A percentile compares a stretch with the other conserved stretches of the same genome.
Evolutionary conservation across 129 eudicot genomes (phyloP).

Genomic region (Centrapalus pauciflorus): DNA sequence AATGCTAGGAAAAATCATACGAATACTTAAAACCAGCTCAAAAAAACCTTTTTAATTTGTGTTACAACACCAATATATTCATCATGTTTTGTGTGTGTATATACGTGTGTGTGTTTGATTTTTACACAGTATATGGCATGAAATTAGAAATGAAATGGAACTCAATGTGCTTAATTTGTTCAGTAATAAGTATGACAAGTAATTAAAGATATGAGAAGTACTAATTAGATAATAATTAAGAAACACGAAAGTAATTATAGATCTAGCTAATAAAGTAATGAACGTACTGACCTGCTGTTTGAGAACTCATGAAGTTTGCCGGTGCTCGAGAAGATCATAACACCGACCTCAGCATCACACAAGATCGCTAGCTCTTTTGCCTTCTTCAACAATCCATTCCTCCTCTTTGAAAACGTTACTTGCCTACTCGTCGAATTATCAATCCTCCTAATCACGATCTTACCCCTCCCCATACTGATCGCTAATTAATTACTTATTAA

Average conservation of each 20-base stretch:
- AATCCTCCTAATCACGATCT: slow-evolving; percentile 73
- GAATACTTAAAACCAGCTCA: too few species aligned
- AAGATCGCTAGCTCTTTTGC: slow-evolving; percentile 71
- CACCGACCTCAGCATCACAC: slow-evolving; percentile 77
- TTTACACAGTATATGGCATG: too few species aligned
- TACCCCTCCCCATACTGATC: slow-evolving; percentile 67
- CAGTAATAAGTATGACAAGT: too few species aligned
- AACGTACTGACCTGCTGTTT: slow-evolving; percentile 51
- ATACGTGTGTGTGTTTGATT: too few species aligned
- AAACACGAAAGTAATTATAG: not conserved
- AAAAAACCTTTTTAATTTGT: too few species aligned
- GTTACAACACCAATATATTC: too few species aligned
- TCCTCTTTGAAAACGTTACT: slow-evolving; percentile 71
- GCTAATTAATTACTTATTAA: not conserved
- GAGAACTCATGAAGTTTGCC: slow-evolving; percentile 52
- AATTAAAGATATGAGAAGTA: too few species aligned
- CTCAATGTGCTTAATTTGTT: too few species aligned
- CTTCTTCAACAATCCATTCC: slow-evolving; percentile 65
- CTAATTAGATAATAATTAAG: too few species aligned
- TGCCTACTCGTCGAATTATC: slow-evolving; percentile 68
- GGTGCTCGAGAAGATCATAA: slow-evolving; percentile 63
- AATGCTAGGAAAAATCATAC: too few species aligned
- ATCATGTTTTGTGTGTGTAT: too few species aligned
- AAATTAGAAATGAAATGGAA: too few species aligned
- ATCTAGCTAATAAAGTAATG: not conserved